A percentile compares a stretch with the other conserved stretches of the same genome.
phyloP scores from a whole-genome alignment of 768 basidiomycete genomes.

The Tricholoma bakamatsutake region DNA sequence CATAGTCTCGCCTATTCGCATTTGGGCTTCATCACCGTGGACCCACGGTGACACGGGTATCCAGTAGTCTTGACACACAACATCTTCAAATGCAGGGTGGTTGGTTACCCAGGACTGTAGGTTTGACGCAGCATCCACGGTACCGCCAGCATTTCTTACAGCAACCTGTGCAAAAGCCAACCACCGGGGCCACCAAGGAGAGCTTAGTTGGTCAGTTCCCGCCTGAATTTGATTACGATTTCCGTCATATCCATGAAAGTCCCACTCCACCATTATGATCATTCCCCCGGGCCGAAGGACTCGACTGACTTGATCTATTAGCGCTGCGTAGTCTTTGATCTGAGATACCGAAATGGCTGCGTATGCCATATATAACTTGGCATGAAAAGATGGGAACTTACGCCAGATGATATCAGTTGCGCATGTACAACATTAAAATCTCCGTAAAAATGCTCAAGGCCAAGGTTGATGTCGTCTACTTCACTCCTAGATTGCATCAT shows the following conservation, averaged over 20 bases:
- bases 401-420: conserved; percentile 67
- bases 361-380: conserved; percentile 7
- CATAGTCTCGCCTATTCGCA: conserved; percentile 39
- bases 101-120: conserved; percentile 47
- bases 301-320: conserved; percentile 63
- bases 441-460: conserved; percentile 75
- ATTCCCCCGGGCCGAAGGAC: conserved; percentile 69
- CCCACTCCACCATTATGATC: conserved; percentile 61
- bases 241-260: conserved; percentile 56
- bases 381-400: conserved; percentile 31
- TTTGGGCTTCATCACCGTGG: conserved; percentile 31
- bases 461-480: conserved; percentile 81
- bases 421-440: conserved; percentile 74
- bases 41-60: conserved; percentile 54
- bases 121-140: conserved; percentile 55
- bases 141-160: conserved; percentile 51
- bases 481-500: conserved; percentile 50
- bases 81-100: conserved; percentile 54
- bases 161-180: conserved; percentile 50
- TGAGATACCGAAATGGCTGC: conserved; percentile 13
- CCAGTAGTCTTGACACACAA: conserved; percentile 55
- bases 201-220: conserved; percentile 34
- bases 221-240: conserved; percentile 40
- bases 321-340: conserved; percentile 61
- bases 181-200: conserved; percentile 61